These are phyloP conservation scores for Tylopilus balloui DNA, from an alignment of 768 basidiomycete species.

Conservation along the genomic window DNA sequence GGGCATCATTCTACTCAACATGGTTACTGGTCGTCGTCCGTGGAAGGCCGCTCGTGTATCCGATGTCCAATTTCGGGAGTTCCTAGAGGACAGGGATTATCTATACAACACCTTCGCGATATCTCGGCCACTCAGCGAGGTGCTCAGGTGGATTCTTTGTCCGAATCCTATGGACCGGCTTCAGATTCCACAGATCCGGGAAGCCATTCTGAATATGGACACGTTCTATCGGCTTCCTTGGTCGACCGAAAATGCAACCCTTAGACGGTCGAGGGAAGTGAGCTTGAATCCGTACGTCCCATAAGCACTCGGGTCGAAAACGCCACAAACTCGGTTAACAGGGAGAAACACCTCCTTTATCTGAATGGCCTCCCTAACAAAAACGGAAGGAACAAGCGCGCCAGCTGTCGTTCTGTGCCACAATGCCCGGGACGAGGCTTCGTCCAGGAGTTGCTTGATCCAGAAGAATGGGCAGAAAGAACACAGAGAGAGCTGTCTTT, in stretches of 20 bases:
- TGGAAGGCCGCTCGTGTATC: constrained; percentile 13
- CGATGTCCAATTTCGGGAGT: constrained; percentile 11
- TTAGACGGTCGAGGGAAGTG: background rate
- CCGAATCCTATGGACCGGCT: constrained; percentile 14
- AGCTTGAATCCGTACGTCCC: background rate
- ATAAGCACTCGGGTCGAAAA: no score
- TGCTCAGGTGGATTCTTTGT: constrained; percentile 18
- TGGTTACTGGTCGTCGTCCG: constrained; percentile 53
- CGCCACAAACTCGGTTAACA: background rate
- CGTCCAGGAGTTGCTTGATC: background rate
- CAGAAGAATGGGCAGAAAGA: background rate
- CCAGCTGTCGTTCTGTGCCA: background rate
- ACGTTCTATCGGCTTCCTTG: constrained; percentile 12
- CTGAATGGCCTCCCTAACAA: background rate
- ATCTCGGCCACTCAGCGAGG: constrained; percentile 7
- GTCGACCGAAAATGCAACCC: background rate
- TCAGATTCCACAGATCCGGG: constrained; percentile 17
- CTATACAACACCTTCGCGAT: constrained; percentile 13
- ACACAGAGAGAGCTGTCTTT: background rate
- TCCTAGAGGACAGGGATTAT: constrained; percentile 15
- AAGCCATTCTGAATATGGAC: constrained; percentile 12
- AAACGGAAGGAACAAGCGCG: background rate
- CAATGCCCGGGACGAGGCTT: background rate
- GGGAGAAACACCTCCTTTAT: background rate
- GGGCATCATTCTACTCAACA: constrained; percentile 78